Evolutionary conservation across 2,329 filamentous ascomycete genomes (phyloP), one percentile per base, ranked within the genome.

Genomic region (Neodidymelliopsis sp.): DNA sequence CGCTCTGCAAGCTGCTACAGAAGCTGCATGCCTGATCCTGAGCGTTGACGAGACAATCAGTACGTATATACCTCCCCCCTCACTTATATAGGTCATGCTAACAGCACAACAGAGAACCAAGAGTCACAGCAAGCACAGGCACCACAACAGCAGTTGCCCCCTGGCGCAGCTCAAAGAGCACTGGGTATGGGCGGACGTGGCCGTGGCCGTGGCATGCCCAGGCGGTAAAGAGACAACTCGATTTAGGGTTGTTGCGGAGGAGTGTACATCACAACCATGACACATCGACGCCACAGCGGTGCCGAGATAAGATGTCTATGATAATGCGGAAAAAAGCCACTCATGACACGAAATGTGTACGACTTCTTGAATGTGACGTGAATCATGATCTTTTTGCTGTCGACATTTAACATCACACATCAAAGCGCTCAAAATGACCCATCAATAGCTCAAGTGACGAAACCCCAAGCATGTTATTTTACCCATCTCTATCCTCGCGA

Each of bases 31-130:
- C 78, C 78, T 99, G 78, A 97, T 99, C 62, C 78, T 99, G 66
- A 89, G 91, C 64, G 94, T 99, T 47, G 94, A 99, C 71, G 94
- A 99, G 84, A 99, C 94, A 24, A 97, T 99, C 77, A 91, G 87
- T 84, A 78, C 65, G 79, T 70, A 42, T 41, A 31, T 20, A 19
- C 18, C n/a, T 31, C 16, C 24, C 10, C 6, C 20, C 24, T 40
- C 18, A 43, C 11, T 9, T 12, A 8, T 20, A 15, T 27, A 33
- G 11, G 23, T 6, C 62, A 23, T 15, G 42, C 65, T 71, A 63
- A 67, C 53, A 23, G 28, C 7, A 11, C 9, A 9, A 66, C 72
- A 83, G 81, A 84, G 77, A 99, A 99, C 76, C 91, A 99, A 79
- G 92, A 97, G 79, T 96, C 90, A 67, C 83, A 87, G 64, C 81